Evolutionary conservation across 495 filamentous ascomycete species (phyloP).

Genomic region (Jackrogersella multiformis): DNA sequence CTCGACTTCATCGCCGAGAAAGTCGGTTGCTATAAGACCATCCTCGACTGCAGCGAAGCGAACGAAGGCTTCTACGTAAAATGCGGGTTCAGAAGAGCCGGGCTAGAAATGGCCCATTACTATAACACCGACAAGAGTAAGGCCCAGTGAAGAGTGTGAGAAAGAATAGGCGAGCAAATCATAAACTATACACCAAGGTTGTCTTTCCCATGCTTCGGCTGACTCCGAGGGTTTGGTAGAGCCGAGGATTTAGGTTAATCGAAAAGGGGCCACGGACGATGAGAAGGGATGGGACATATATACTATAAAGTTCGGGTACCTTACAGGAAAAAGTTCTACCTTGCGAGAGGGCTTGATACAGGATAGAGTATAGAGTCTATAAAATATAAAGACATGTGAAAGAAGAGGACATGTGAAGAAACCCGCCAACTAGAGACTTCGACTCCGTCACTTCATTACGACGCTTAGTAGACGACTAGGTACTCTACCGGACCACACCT

Average conservation of each 20-base stretch:
- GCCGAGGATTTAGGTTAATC: slow-evolving; percentile 37
- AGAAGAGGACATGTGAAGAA: slow-evolving; percentile 21
- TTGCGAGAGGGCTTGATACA: slow-evolving; percentile 5
- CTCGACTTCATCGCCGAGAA: slow-evolving; percentile 86
- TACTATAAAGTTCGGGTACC: slow-evolving; percentile 36
- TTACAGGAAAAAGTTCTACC: slow-evolving; percentile 1
- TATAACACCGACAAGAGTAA: slow-evolving; percentile 68
- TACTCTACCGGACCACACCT: slow-evolving; percentile 2
- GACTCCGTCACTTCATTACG: slow-evolving; percentile 27
- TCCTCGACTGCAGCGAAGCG: slow-evolving; percentile 67
- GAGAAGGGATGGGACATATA: slow-evolving; percentile 17
- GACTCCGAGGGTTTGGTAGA: slow-evolving; percentile 27
- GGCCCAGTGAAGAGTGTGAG: slow-evolving; percentile 43
- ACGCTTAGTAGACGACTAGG: slow-evolving; percentile 33
- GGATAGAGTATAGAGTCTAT: slow-evolving; percentile 31
- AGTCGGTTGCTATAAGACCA: slow-evolving; percentile 91
- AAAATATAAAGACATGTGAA: slow-evolving; percentile 33
- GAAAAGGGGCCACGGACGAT: slow-evolving; percentile 9
- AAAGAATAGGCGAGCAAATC: slow-evolving; percentile 3
- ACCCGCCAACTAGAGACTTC: slow-evolving; percentile 20
- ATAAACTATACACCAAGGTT: slow-evolving; percentile 4
- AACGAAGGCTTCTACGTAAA: slow-evolving; percentile 99
- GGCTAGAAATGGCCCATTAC: slow-evolving; percentile 97
- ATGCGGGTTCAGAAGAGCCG: slow-evolving; percentile 93
- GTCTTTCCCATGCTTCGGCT: slow-evolving; percentile 32